These are phyloP conservation scores for Boletus bicolor DNA, from an alignment of 768 basidiomycete species.

Conservation along the genomic window DNA sequence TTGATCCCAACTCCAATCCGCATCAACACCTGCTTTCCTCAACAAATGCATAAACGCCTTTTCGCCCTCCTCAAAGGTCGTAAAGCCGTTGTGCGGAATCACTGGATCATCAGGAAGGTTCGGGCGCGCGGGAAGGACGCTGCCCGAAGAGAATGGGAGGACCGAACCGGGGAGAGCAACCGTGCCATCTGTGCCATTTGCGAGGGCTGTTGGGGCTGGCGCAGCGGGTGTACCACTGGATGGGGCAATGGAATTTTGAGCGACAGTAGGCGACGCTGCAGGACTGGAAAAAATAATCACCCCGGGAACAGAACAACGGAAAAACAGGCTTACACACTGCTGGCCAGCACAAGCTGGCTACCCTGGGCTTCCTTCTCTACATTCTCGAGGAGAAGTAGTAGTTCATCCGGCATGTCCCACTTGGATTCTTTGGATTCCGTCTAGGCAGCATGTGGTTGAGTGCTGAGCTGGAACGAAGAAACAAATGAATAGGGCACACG, in stretches of 20 bases:
- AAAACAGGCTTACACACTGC: slow-evolving; percentile 20
- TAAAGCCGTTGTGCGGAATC: slow-evolving; percentile 87
- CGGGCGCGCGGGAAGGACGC: slow-evolving; percentile 67
- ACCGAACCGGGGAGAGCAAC: slow-evolving; percentile 52
- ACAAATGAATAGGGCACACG: slow-evolving; percentile 39
- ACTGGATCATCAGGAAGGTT: slow-evolving; percentile 83
- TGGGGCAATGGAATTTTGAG: slow-evolving; percentile 38
- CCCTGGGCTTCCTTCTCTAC: slow-evolving; percentile 70
- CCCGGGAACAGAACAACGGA: background rate
- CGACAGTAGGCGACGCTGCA: slow-evolving; percentile 41
- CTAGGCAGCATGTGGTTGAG: slow-evolving; percentile 36
- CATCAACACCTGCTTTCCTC: slow-evolving; percentile 85
- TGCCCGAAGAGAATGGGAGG: slow-evolving; percentile 58
- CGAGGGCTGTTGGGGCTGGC: slow-evolving; percentile 37
- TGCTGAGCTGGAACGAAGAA: background rate
- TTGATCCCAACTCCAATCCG: slow-evolving; percentile 96
- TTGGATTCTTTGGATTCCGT: slow-evolving; percentile 89
- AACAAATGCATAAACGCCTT: slow-evolving; percentile 91
- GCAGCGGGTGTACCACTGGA: slow-evolving; percentile 45
- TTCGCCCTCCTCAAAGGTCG: slow-evolving; percentile 85
- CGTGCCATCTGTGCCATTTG: slow-evolving; percentile 44
- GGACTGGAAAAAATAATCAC: slow-evolving; percentile 19
- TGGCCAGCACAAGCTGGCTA: slow-evolving; percentile 36
- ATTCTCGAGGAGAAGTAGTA: slow-evolving; percentile 78
- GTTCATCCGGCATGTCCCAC: slow-evolving; percentile 97